These are phyloP conservation scores for Serendipita sp. DNA, from an alignment of 768 basidiomycete species.

Conservation along the genomic window DNA sequence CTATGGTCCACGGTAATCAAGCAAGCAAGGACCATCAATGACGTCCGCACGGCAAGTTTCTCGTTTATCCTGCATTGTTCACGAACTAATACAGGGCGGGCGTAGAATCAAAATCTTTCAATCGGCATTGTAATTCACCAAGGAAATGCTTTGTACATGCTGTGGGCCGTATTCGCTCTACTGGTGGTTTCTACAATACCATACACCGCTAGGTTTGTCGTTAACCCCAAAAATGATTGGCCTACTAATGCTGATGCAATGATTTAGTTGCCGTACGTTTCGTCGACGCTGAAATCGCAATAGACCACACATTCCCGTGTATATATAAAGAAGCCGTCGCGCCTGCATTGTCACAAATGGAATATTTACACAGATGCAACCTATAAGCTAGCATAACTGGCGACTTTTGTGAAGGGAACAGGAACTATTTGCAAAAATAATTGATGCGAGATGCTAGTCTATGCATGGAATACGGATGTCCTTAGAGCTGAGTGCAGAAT, in stretches of 20 bases:
- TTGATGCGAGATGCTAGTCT: not conserved
- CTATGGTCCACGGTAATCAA: conserved; percentile 67
- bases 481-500: conserved; percentile 72
- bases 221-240: too few species aligned
- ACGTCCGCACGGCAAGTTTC: conserved; percentile 23
- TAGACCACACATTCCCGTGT: not conserved
- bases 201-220: conserved; percentile 55
- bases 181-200: conserved; percentile 50
- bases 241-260: not conserved
- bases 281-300: conserved; percentile 32
- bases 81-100: not conserved
- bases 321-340: not conserved
- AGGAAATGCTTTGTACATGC: conserved; percentile 45
- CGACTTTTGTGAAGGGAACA: too few species aligned
- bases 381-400: too few species aligned
- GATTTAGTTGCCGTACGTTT: conserved; percentile 57
- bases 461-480: not conserved
- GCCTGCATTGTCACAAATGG: not conserved
- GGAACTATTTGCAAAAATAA: not conserved
- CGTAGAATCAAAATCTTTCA: conserved; percentile 21
- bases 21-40: conserved; percentile 44
- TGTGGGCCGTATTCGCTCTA: conserved; percentile 61
- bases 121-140: conserved; percentile 48
- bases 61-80: not conserved
- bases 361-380: not conserved